Percentiles rank a stretch among this genome's conserved stretches.
phyloP scores from a whole-genome alignment of 306 rosid species.

The Glycine soja region DNA sequence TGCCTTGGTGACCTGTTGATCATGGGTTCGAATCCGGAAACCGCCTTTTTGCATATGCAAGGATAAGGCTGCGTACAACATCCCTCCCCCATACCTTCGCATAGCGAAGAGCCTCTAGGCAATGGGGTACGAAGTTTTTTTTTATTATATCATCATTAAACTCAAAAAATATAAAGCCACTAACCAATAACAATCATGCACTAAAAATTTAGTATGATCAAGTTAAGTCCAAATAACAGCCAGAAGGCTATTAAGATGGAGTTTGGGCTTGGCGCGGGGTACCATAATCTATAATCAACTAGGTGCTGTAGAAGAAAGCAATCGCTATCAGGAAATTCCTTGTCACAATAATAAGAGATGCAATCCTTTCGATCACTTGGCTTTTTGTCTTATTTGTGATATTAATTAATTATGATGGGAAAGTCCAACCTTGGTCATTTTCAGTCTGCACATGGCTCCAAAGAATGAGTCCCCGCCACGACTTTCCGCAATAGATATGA shows the following conservation, averaged over 20 bases:
- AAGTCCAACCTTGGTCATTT: conserved; percentile 52
- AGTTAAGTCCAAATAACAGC: background rate
- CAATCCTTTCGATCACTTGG: conserved; percentile 11
- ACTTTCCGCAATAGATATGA: conserved; percentile 20
- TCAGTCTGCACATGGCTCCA: conserved; percentile 46
- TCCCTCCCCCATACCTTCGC: too few species aligned
- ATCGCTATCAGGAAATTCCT: conserved; percentile 57
- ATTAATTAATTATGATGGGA: conserved; percentile 42
- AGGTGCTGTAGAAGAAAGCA: background rate
- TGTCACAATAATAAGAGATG: conserved; percentile 45
- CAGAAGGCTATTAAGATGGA: background rate
- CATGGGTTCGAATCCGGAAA: too few species aligned
- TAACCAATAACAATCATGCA: too few species aligned
- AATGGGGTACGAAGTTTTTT: too few species aligned
- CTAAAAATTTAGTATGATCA: background rate
- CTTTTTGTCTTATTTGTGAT: conserved; percentile 45
- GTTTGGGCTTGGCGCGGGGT: background rate
- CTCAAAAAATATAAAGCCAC: too few species aligned
- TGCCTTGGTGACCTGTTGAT: too few species aligned
- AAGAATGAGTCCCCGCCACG: conserved; percentile 33
- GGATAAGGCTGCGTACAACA: too few species aligned
- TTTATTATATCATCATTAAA: too few species aligned
- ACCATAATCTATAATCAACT: conserved; percentile 17
- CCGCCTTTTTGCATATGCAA: too few species aligned
- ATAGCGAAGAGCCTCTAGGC: too few species aligned